Conservation (phyloP, 208 protist genomes). For the Herpetomonas samuelpessoai region DNA sequence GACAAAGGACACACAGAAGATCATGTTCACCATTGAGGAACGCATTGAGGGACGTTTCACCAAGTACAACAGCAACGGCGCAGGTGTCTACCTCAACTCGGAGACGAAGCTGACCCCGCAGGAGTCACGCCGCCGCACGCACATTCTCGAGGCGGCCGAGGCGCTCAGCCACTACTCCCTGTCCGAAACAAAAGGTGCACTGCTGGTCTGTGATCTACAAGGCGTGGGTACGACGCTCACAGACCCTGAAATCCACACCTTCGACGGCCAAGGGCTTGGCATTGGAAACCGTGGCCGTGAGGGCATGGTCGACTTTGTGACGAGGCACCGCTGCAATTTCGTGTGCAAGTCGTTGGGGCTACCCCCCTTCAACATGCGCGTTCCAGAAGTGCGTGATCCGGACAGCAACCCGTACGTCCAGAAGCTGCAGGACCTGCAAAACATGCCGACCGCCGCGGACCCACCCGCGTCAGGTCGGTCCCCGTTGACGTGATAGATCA, state of each 20-base stretch:
- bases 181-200: conserved; percentile 28
- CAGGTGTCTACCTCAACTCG: conserved; percentile 47
- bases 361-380: conserved; percentile 11
- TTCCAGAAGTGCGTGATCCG: conserved; percentile 13
- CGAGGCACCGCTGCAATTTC: conserved; percentile 48
- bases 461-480: too few relatives aligned
- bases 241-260: conserved; percentile 72
- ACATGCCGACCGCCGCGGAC: neutral
- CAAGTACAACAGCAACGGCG: conserved; percentile 87
- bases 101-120: conserved; percentile 26
- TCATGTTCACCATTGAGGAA: conserved; percentile 67
- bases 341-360: conserved; percentile 47
- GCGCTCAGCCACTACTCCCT: conserved; percentile 78
- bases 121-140: conserved; percentile 20
- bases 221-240: conserved; percentile 57
- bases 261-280: conserved; percentile 51
- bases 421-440: neutral
- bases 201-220: conserved; percentile 75
- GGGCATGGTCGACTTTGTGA: conserved; percentile 51
- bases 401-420: conserved; percentile 3
- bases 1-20: conserved; percentile 42
- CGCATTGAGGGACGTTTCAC: conserved; percentile 61
- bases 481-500: neutral
- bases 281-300: conserved; percentile 60
- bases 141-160: conserved; percentile 67